These are phyloP conservation scores for Pythium brachiatum DNA, from an alignment of 352 stramenopile genomes.

Conservation along the genomic window DNA sequence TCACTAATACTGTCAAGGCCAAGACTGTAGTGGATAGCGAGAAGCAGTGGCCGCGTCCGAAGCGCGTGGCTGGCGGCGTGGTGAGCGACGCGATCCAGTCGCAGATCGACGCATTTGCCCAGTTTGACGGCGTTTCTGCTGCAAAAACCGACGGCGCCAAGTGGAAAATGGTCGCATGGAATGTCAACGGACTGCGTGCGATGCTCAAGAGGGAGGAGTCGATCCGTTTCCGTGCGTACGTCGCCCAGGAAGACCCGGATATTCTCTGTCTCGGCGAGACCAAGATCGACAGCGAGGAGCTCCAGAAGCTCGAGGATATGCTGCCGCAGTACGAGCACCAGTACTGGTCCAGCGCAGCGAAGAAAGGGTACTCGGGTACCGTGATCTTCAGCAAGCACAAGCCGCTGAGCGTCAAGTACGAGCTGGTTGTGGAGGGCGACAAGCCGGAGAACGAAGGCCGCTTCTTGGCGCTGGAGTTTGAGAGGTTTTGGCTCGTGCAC, in stretches of 20 bases:
- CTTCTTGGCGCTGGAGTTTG: conserved; percentile 76
- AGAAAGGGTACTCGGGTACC: conserved; percentile 81
- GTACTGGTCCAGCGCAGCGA: conserved; percentile 72
- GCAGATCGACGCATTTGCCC: conserved; percentile 44
- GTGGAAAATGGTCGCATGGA: conserved; percentile 72
- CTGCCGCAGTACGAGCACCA: conserved; percentile 74
- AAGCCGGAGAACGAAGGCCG: conserved; percentile 69
- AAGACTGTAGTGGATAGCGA: conserved; percentile 12
- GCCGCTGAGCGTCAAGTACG: conserved; percentile 64
- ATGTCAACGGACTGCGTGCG: conserved; percentile 81
- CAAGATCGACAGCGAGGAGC: conserved; percentile 73
- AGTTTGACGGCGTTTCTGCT: conserved; percentile 49
- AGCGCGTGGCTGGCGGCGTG: conserved; percentile 13
- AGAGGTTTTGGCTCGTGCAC: conserved; percentile 80
- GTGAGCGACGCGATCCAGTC: conserved; percentile 42
- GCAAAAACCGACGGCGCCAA: conserved; percentile 8
- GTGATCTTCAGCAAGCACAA: conserved; percentile 72
- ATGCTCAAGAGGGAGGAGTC: conserved; percentile 70
- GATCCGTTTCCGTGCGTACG: conserved; percentile 67
- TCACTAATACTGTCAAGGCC: conserved; percentile 7
- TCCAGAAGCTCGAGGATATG: conserved; percentile 71
- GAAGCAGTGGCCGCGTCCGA: conserved; percentile 21
- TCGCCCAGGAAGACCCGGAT: conserved; percentile 76
- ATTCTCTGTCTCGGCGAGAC: conserved; percentile 85
- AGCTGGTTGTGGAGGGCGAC: conserved; percentile 53